Evolutionary conservation across 306 rosid genomes (phyloP).

Genomic region (Citrullus mucosospermus): DNA sequence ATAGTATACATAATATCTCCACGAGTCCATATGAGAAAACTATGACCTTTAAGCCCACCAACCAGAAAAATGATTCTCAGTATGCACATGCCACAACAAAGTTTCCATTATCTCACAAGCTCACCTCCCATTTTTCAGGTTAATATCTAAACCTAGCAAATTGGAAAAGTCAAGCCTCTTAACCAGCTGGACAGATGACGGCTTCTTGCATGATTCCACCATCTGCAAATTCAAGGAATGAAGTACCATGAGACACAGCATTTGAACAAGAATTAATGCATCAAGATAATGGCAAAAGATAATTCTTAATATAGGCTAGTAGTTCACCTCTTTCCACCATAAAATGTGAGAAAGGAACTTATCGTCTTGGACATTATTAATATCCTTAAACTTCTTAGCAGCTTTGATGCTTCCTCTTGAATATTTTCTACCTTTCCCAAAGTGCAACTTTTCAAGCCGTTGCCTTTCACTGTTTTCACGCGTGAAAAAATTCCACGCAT

Average conservation of each 20-base stretch:
- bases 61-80: background rate
- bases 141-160: constrained; percentile 70
- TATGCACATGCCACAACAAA: background rate
- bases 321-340: constrained; percentile 86
- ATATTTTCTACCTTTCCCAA: constrained; percentile 34
- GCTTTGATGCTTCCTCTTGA: constrained; percentile 35
- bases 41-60: background rate
- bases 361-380: constrained; percentile 36
- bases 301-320: constrained; percentile 3
- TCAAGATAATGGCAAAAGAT: background rate
- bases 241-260: constrained; percentile 3
- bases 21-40: background rate
- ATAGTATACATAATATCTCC: background rate
- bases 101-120: background rate
- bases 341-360: constrained; percentile 57
- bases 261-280: background rate
- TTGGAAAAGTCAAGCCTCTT: constrained; percentile 72
- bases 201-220: constrained; percentile 56
- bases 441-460: constrained; percentile 18
- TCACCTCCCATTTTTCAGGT: constrained; percentile 75
- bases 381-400: constrained; percentile 35
- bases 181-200: constrained; percentile 56
- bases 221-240: constrained; percentile 31
- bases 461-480: constrained; percentile 24
- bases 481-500: background rate